Evolutionary conservation across 352 stramenopile genomes (phyloP), one percentile per base, ranked within the genome.

Genomic region (Phytophthora quininea): DNA sequence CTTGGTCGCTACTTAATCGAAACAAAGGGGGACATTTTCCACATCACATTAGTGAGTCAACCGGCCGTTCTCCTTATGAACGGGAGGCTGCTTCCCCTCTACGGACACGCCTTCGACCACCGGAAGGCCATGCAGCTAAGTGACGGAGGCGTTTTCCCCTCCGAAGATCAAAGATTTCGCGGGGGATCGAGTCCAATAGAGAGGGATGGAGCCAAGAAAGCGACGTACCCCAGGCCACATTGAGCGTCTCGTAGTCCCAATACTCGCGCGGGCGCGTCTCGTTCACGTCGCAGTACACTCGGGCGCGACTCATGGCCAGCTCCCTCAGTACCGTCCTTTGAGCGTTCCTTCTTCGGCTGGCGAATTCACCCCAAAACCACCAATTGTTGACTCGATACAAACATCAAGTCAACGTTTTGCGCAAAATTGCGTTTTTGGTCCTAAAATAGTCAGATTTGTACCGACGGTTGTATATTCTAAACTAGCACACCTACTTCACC

Each of bases 231-330:
- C 97, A 99, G 33, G 94, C 97, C 46, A 99, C 96, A 54, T 94
- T 96, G n/a, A 99, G 82, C 69, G 93, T 98, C 79, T 99, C 97
- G 74, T 99, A 99, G 84, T 99, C 97, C 98, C 98, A 99, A 80
- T 99, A 99, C 73, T 99, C 96, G 55, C 96, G 87, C 24, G 97
- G 97, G 40, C 97, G 92, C 73, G 98, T 97, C 71, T 98, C 86
- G 69, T 98, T 98, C 38, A 98, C 93, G 76, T 98, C 91, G 43
- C 90, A 89, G 75, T 98, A 98, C 60, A 98, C 95, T 14, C 89
- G 77, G 37, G 86, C 84, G 45, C 82, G 80, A 74, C 84, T 92
- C 82, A 91, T 91, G 29, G 40, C 60, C 58, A 66, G 31, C 54
- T 67, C 48, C 54, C 31, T 56, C 61, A 32, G 50, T 64, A 12